These are phyloP conservation scores for Gnaphalium uliginosum DNA, from an alignment of 129 eudicot genomes.

Conservation along the genomic window DNA sequence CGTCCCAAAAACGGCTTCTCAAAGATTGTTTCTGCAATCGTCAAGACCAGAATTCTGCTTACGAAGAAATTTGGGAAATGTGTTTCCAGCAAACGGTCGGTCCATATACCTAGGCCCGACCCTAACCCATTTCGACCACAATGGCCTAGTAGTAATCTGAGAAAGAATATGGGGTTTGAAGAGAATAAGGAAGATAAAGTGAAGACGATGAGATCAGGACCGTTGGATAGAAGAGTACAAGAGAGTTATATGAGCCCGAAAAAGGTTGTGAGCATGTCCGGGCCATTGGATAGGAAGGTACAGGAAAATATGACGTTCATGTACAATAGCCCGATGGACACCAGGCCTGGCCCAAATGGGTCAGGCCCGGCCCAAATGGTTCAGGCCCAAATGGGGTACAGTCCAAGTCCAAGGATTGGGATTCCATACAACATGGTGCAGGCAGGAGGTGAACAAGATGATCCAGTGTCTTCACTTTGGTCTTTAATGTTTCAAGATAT, in stretches of 20 bases:
- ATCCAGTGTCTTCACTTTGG: constrained; percentile 56
- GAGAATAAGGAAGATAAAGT: constrained; percentile 25
- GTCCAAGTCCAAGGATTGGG: constrained; percentile 48
- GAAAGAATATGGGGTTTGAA: constrained; percentile 35
- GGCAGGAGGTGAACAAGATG: constrained; percentile 29
- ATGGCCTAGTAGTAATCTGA: constrained; percentile 50
- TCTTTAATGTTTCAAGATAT: constrained; percentile 74
- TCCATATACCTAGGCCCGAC: constrained; percentile 27
- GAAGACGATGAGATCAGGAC: constrained; percentile 55
- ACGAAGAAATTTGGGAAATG: constrained; percentile 41
- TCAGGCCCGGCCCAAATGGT: constrained; percentile 33
- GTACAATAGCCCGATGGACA: constrained; percentile 40
- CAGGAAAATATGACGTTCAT: constrained; percentile 37
- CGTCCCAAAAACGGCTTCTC: constrained; percentile 35
- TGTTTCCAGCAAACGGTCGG: constrained; percentile 30
- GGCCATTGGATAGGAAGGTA: constrained; percentile 58
- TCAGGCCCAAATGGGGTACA: constrained; percentile 18
- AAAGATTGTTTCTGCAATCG: constrained; percentile 39
- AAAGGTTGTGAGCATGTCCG: constrained; percentile 41
- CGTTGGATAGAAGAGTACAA: constrained; percentile 48
- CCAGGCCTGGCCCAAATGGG: constrained; percentile 22
- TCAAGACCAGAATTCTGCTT: constrained; percentile 46
- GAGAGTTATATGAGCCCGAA: constrained; percentile 31
- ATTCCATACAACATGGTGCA: constrained; percentile 31
- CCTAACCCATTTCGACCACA: constrained; percentile 46